Base-by-base conservation (phyloP, 2,329 filamentous ascomycete species). In the Paracorniculantispora psalliotae region DNA sequence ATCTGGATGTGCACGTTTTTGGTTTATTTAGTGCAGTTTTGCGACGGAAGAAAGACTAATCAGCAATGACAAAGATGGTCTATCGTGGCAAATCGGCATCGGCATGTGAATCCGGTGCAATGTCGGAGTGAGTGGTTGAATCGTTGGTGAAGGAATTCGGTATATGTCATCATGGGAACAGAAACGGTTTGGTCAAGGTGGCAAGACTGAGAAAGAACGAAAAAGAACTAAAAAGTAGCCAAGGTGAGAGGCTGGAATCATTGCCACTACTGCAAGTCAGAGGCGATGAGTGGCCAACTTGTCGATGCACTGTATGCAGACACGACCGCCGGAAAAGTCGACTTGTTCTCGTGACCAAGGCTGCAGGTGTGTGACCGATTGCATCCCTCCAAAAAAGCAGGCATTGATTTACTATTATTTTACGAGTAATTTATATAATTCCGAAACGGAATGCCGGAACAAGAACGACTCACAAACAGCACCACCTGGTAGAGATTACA, bases 271-370 rank as follows among this genome's bases (percentile, higher is more conserved):
- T 47, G 28, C 39, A 37, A 35, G 15, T 25, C n/a, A 46, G 30
- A 35, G 51, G 23, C 35, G 35, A 52, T 41, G 47, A n/a, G 47
- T 52, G 30, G 49, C 39, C 28, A 39, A 35, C 33, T 52, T 52
- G 50, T 33, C 35, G 35, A 28, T 7, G 33, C 50, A 37, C 37
- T 41, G 25, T 28, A 23, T 39, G 25, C 19, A 35, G 52, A 12
- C 39, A 43, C n/a, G 41, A 37, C 23, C 35, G n/a, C n/a, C n/a
- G n/a, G 37, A 39, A 51, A 51, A 48, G 33, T 26, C 52, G 19
- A 55, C 26, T 25, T 26, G 52, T 55, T 55, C 52, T 55, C 52
- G 52, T 55, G 52, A 55, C 52, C 52, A 35, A n/a, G 15, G 28
- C 30, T 44, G n/a, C 41, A 44, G 19, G 23, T 4, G 21, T 9